These are phyloP conservation scores for Pythium oligandrum DNA, from an alignment of 352 stramenopile species.

Conservation along the genomic window DNA sequence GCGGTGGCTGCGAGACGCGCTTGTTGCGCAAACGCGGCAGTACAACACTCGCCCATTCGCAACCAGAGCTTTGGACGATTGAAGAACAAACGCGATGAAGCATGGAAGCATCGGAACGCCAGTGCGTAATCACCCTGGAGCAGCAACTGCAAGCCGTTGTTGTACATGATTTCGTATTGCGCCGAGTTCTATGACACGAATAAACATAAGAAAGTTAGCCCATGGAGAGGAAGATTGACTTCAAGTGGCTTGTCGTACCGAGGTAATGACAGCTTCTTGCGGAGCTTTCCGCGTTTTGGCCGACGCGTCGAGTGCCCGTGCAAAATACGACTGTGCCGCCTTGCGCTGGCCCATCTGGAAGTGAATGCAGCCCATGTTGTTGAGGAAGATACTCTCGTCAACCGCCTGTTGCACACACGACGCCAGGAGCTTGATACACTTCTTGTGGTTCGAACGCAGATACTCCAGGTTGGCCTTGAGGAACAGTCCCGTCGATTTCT, in stretches of 20 bases:
- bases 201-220: constrained; percentile 7
- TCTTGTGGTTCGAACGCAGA: constrained; percentile 93
- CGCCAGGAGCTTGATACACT: constrained; percentile 91
- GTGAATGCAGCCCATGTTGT: constrained; percentile 92
- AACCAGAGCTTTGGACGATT: constrained; percentile 92
- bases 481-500: constrained; percentile 89
- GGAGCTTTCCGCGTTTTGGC: constrained; percentile 42
- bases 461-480: constrained; percentile 93
- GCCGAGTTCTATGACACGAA: constrained; percentile 41
- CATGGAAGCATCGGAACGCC: constrained; percentile 88
- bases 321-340: constrained; percentile 90
- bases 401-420: constrained; percentile 84
- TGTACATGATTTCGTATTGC: constrained; percentile 91
- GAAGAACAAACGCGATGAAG: constrained; percentile 85
- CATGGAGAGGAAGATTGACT: constrained; percentile 5
- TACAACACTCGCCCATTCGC: constrained; percentile 89
- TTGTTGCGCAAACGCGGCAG: constrained; percentile 74
- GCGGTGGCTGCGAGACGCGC: constrained; percentile 45
- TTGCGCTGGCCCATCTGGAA: constrained; percentile 88
- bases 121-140: constrained; percentile 76
- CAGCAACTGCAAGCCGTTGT: constrained; percentile 88
- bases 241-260: constrained; percentile 14
- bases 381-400: constrained; percentile 83
- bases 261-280: constrained; percentile 43
- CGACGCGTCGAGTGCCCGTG: constrained; percentile 69